Base-by-base conservation (phyloP, 306 rosid species). In the Crataegus laevigata region DNA sequence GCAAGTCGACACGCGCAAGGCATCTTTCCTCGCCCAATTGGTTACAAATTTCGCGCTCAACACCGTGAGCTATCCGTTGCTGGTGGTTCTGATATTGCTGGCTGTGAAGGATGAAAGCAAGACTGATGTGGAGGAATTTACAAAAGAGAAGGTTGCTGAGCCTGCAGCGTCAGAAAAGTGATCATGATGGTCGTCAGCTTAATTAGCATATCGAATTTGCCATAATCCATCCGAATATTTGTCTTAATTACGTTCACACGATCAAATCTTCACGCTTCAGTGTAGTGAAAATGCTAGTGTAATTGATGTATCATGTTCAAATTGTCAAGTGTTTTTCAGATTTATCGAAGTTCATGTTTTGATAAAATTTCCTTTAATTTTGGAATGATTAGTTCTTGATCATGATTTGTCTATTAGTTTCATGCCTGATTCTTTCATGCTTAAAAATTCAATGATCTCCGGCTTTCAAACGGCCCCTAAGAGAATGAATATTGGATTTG, bases 1-100 rank as follows among this genome's bases (percentile, higher is more conserved):
- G 99, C 99, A 94, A 81, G 85, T 88, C 29, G 99, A 92, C 72
- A 73, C 80, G 30, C 88, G 3, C 19, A 80, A 73, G 7, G 87
- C 87, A n/a, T 84, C 96, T 4, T 84, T 82, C 40, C 71, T 84
- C 80, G 3, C 78, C 14, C 97, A 94, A 59, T 77, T 94, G 85
- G 76, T 88, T 64, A 83, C 84, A 74, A 94, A 92, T 64, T 90
- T 91, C 93, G 81, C 61, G 1, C 88, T 92, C 8, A 88, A 92
- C 11, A 78, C 91, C 4, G 8, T 89, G 13, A 89, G 97, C 62
- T 91, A 87, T 80, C 98, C 98, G 1, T 73, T 90, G 57, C 66
- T 94, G 66, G 71, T 76, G 8, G 70, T 85, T 84, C 80, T 94
- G 47, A 88, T 90, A 43, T 17, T 85, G 67, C 76, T 88, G 82